phyloP scores from a whole-genome alignment of 768 basidiomycete genomes.

The Russula dissimulans region DNA sequence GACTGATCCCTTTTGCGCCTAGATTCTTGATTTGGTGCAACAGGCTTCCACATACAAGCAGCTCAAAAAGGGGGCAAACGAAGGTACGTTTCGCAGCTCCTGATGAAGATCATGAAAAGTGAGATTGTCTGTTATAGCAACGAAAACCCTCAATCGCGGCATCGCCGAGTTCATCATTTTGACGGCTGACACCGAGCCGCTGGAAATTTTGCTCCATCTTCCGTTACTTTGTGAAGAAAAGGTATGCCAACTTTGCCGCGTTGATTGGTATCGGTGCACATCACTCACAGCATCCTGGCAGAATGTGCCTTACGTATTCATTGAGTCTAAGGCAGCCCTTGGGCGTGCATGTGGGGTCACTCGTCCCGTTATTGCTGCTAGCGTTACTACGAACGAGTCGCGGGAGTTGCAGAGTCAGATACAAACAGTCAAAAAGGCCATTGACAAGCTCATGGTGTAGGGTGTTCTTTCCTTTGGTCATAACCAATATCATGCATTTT shows the following conservation, averaged over 20 bases:
- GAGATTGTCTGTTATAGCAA: slow-evolving; percentile 42
- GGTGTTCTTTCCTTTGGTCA: background rate
- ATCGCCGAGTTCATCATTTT: slow-evolving; percentile 96
- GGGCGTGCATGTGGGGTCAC: slow-evolving; percentile 95
- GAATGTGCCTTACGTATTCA: slow-evolving; percentile 96
- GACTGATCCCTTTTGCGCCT: background rate
- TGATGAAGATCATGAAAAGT: background rate
- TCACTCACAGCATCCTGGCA: slow-evolving; percentile 24
- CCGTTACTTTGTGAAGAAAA: slow-evolving; percentile 98
- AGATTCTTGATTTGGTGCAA: slow-evolving; percentile 95
- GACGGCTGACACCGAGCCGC: slow-evolving; percentile 93
- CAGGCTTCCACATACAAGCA: slow-evolving; percentile 97
- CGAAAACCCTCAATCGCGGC: slow-evolving; percentile 97
- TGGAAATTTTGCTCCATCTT: slow-evolving; percentile 95
- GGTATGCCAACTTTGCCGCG: slow-evolving; percentile 33
- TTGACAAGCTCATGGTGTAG: slow-evolving; percentile 58
- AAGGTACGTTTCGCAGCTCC: slow-evolving; percentile 46
- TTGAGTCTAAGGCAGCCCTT: slow-evolving; percentile 90
- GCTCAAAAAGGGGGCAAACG: slow-evolving; percentile 97
- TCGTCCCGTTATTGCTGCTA: slow-evolving; percentile 89
- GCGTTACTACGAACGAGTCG: slow-evolving; percentile 93
- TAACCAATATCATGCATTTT: background rate
- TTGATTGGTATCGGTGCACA: background rate
- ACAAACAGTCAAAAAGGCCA: slow-evolving; percentile 69
- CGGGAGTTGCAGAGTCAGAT: slow-evolving; percentile 88